A percentile compares a stretch with the other conserved stretches of the same genome.
These are phyloP conservation scores for Neoscytalidium dimidiatum DNA, from an alignment of 2,329 filamentous ascomycete species.

Conservation along the genomic window DNA sequence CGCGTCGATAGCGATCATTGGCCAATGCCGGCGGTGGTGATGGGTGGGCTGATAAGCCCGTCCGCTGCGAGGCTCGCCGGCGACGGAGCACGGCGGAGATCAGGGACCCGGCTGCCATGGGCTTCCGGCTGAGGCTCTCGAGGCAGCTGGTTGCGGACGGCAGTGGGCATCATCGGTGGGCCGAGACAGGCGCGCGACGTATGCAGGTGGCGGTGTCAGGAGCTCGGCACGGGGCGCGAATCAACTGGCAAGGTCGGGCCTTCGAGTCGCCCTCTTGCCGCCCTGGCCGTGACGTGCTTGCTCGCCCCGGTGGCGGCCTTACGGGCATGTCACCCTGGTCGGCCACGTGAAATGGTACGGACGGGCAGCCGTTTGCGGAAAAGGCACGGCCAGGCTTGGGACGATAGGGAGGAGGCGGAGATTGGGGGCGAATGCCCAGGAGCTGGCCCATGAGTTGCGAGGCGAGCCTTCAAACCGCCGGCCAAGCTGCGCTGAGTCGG, in stretches of 20 bases:
- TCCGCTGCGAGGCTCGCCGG: not conserved
- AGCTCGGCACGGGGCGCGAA: not conserved
- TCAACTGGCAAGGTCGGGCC: not conserved
- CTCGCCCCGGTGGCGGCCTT: slow-evolving; percentile 4
- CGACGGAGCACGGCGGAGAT: not conserved
- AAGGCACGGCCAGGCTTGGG: not conserved
- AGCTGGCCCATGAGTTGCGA: slow-evolving; percentile 4
- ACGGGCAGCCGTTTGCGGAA: not conserved
- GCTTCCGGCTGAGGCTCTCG: not conserved
- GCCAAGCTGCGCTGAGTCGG: not conserved
- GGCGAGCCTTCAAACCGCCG: slow-evolving; percentile 1
- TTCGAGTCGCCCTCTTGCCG: not conserved
- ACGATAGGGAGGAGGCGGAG: slow-evolving; percentile 2
- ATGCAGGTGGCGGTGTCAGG: slow-evolving; percentile 5
- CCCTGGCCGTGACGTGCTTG: slow-evolving; percentile 10
- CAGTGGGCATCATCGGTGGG: not conserved
- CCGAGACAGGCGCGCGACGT: not conserved
- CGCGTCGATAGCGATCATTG: slow-evolving; percentile 12
- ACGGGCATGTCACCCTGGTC: not conserved
- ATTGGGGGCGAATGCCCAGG: not conserved
- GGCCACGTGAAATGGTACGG: slow-evolving; percentile 2
- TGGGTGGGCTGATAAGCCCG: slow-evolving; percentile 6
- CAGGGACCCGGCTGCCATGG: not conserved
- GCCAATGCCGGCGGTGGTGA: slow-evolving; percentile 1
- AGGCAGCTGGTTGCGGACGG: not conserved